Percentiles rank a stretch among this genome's conserved stretches.
Evolutionary conservation across 176 grass and related monocot genomes (phyloP).

Genomic region (Triticum aestivum): DNA sequence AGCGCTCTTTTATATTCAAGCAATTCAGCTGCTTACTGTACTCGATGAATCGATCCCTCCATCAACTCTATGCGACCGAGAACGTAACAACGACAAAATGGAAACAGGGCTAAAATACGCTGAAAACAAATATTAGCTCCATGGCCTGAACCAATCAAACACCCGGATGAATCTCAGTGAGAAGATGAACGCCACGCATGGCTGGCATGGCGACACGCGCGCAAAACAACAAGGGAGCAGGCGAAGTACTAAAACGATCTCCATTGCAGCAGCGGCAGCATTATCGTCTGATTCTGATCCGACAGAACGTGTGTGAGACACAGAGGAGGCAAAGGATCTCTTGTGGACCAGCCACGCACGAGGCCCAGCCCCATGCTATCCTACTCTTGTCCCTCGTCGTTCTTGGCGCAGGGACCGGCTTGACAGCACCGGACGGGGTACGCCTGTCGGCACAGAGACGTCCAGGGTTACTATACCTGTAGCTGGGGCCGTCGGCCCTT

Average conservation of each 20-base stretch:
- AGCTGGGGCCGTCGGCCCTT: neutral
- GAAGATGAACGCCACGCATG: neutral
- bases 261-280: neutral
- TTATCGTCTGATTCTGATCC: conserved; percentile 1
- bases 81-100: neutral
- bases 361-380: neutral
- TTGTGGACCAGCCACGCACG: neutral
- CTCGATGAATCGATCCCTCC: no score
- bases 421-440: neutral
- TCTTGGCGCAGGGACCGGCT: neutral
- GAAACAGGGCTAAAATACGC: neutral
- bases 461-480: neutral
- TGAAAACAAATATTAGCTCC: neutral
- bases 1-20: neutral
- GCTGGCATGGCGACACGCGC: neutral
- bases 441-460: conserved; percentile 2
- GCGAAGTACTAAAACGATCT: neutral
- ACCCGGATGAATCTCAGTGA: neutral
- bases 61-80: neutral
- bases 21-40: neutral
- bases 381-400: neutral
- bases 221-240: neutral
- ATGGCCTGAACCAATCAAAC: conserved; percentile 11
- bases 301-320: neutral
- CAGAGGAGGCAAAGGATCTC: neutral